Evolutionary conservation across 2,329 filamentous ascomycete species (phyloP), one percentile per base, ranked within the genome.

Genomic region (Nectriaceae sp.): DNA sequence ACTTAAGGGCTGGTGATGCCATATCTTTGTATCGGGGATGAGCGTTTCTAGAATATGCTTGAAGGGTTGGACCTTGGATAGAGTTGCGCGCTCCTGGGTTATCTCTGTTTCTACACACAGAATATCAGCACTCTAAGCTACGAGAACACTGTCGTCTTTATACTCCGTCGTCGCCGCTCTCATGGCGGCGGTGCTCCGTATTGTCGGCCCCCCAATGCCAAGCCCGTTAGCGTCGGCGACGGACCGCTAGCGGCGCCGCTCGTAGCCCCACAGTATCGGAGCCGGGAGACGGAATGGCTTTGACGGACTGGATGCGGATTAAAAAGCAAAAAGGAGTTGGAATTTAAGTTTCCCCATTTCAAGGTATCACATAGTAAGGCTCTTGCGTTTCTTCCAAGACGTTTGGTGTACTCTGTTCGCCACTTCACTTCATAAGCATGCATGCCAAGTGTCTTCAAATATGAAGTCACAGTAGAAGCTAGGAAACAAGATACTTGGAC

Each of bases 1-100:
- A 63, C 45, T 62, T 67, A 45, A 59, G 58, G 2, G 63, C 41
- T 20, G 52, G 50, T 11, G 21, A 26, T 15, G 45, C 19, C 40
- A 37, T 42, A 18, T 11, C 16, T 37, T 11, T 37, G 10, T 37
- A 11, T 8, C 26, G 8, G 26, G 26, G 26, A 10, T 15, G 8
- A 31, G 26, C 8, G 26, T 31, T 31, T 8, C 10, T 8, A 15
- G 15, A 31, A 15, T 10, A 10, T 8, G 26, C 15, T 10, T 31
- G 26, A 15, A 31, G 15, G 8, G 26, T 15, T 31, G 26, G 26
- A 31, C 15, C 15, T 15, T 31, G 8, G 26, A 15, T 31, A 31
- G 26, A 31, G 26, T 15, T 31, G 26, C n/a, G n/a, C n/a, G n/a
- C n/a, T n/a, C n/a, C n/a, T n/a, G n/a, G n/a, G n/a, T n/a, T n/a